Evolutionary conservation across 805 yeast species (phyloP).

Genomic region (Candida easanensis): DNA sequence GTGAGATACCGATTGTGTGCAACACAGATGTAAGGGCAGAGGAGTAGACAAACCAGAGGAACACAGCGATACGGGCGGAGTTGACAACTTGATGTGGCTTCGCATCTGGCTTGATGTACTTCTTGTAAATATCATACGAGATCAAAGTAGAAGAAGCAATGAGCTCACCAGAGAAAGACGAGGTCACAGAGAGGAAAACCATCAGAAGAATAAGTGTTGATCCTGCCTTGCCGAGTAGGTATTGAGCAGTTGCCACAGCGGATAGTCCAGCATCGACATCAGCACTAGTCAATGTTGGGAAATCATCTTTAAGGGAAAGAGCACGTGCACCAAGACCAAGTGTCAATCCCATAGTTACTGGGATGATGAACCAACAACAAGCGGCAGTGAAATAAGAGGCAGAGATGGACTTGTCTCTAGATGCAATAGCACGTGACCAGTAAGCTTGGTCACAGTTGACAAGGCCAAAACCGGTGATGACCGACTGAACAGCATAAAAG

Average conservation of each 20-base stretch:
- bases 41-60: constrained; percentile 35
- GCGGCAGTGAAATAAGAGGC: constrained; percentile 39
- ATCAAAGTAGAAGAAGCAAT: constrained; percentile 40
- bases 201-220: constrained; percentile 39
- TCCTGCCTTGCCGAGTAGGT: constrained; percentile 42
- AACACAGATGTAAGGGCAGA: constrained; percentile 31
- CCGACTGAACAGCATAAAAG: neutral
- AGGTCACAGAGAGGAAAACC: constrained; percentile 41
- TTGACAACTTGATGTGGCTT: constrained; percentile 31
- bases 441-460: constrained; percentile 38
- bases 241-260: constrained; percentile 37
- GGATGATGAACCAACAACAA: constrained; percentile 39
- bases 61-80: constrained; percentile 42
- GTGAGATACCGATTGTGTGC: constrained; percentile 33
- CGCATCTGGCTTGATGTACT: constrained; percentile 42
- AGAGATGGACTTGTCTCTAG: constrained; percentile 24
- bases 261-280: constrained; percentile 38
- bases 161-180: constrained; percentile 40
- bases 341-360: constrained; percentile 36
- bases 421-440: constrained; percentile 45
- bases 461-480: constrained; percentile 31
- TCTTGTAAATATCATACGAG: constrained; percentile 45
- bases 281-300: constrained; percentile 34
- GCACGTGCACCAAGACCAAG: constrained; percentile 40
- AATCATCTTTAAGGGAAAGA: constrained; percentile 29